Conservation (phyloP, 1,139 yeast species). For the Saccharomyces hybrid region DNA sequence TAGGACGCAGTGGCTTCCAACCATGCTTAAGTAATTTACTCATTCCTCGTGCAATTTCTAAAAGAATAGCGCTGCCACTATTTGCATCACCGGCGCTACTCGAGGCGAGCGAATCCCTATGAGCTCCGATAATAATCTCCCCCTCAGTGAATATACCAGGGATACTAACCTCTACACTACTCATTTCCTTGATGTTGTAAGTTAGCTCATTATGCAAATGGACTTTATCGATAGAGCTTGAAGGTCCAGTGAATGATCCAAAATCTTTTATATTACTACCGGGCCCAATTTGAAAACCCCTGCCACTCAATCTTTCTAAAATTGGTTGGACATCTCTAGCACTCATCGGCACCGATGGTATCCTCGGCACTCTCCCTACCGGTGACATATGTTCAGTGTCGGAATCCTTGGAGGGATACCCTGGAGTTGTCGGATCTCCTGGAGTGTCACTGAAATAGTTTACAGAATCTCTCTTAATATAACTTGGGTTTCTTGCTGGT, state of each 20-base stretch:
- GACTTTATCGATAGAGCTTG: conserved; percentile 19
- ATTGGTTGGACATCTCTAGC: conserved; percentile 35
- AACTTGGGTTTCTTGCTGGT: conserved; percentile 38
- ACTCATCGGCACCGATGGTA: conserved; percentile 40
- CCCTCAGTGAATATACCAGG: conserved; percentile 44
- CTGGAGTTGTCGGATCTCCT: conserved; percentile 71
- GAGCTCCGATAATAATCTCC: conserved; percentile 42
- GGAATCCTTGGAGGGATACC: conserved; percentile 36
- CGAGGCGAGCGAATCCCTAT: conserved; percentile 39
- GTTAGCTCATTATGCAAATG: conserved; percentile 35
- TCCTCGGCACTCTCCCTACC: conserved; percentile 39
- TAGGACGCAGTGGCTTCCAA: conserved; percentile 49
- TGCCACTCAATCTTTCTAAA: conserved; percentile 29
- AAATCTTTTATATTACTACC: conserved; percentile 34
- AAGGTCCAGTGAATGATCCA: conserved; percentile 39
- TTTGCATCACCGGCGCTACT: conserved; percentile 41
- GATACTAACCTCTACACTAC: conserved; percentile 40
- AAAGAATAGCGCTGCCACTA: conserved; percentile 38
- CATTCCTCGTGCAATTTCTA: conserved; percentile 43
- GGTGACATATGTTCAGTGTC: conserved; percentile 36
- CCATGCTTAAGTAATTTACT: conserved; percentile 36
- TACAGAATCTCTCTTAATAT: conserved; percentile 50
- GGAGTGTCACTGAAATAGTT: conserved; percentile 52
- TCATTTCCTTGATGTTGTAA: conserved; percentile 35
- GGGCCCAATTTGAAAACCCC: conserved; percentile 32